phyloP scores from a whole-genome alignment of 495 filamentous ascomycete genomes.

The Xylaria flabelliformis region DNA sequence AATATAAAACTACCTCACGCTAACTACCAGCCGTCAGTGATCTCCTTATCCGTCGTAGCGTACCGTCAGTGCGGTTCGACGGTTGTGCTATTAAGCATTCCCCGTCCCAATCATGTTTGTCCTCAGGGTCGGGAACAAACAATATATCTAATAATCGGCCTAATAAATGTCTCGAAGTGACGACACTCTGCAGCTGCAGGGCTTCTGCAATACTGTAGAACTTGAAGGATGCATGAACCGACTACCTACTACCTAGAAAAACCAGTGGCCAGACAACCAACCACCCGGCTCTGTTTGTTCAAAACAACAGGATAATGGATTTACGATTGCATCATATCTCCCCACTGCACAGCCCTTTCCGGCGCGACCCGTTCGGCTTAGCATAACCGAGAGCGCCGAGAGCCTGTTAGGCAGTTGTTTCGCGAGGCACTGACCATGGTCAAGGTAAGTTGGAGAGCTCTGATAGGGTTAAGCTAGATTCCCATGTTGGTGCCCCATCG shows the following conservation, averaged over 20 bases:
- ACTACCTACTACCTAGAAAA: background rate
- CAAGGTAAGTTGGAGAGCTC: background rate
- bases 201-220: background rate
- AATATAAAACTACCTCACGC: too few relatives aligned
- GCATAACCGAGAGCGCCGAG: background rate
- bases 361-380: conserved; percentile 21
- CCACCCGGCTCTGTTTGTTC: conserved; percentile 7
- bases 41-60: background rate
- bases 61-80: background rate
- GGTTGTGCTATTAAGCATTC: background rate
- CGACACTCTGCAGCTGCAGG: conserved; percentile 25
- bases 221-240: background rate
- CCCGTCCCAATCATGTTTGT: background rate
- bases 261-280: background rate
- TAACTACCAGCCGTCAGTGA: background rate
- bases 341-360: conserved; percentile 13
- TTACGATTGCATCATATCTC: conserved; percentile 27
- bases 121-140: background rate
- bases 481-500: background rate
- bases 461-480: background rate
- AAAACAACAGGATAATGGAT: conserved; percentile 8
- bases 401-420: background rate
- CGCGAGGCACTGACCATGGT: background rate
- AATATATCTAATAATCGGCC: background rate
- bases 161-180: conserved; percentile 13